Conservation (phyloP, 441 rosid species). For the Melastoma candidum region DNA sequence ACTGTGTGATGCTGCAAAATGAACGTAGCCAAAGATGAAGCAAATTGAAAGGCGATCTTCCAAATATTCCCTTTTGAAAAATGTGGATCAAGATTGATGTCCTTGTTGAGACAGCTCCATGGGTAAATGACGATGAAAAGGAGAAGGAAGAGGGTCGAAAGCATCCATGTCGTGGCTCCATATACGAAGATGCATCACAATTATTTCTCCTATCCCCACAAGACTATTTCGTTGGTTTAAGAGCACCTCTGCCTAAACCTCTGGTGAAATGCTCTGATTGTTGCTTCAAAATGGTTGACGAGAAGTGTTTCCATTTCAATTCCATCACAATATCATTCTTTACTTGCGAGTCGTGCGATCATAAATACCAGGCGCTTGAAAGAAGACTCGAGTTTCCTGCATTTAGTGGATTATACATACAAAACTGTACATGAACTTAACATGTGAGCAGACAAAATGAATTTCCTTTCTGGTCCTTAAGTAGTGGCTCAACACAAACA, state of each 20-base stretch:
- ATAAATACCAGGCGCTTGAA: too few relatives aligned
- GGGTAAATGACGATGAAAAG: constrained; percentile 55
- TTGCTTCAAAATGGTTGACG: constrained; percentile 7
- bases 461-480: too few relatives aligned
- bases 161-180: constrained; percentile 35
- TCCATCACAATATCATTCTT: too few relatives aligned
- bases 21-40: constrained; percentile 22
- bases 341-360: too few relatives aligned
- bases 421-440: too few relatives aligned
- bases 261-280: constrained; percentile 6
- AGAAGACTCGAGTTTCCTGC: too few relatives aligned
- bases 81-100: constrained; percentile 50
- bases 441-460: too few relatives aligned
- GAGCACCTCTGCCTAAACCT: constrained; percentile 5
- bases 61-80: constrained; percentile 25
- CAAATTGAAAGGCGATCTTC: too few relatives aligned
- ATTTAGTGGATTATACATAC: too few relatives aligned
- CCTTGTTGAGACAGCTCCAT: constrained; percentile 44
- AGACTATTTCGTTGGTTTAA: constrained; percentile 16
- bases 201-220: constrained; percentile 72
- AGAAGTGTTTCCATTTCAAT: constrained; percentile 3
- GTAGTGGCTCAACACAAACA: too few relatives aligned
- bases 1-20: constrained; percentile 92
- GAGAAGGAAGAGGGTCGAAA: constrained; percentile 71
- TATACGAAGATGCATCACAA: constrained; percentile 43